Evolutionary conservation across 805 yeast species (phyloP).

Genomic region (Pichia gijzeniarum): DNA sequence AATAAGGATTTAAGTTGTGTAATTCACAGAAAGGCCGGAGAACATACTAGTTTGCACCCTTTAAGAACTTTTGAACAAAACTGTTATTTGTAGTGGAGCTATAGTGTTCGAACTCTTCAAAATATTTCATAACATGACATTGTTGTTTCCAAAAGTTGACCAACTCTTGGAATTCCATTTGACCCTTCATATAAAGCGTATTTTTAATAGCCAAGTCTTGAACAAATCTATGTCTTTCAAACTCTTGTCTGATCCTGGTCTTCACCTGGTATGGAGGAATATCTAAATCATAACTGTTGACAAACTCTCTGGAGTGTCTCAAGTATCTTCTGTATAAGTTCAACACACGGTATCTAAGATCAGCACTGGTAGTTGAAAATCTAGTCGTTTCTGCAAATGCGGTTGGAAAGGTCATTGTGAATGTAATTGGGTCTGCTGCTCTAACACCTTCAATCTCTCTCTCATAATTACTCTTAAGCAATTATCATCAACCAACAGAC

Average conservation of each 20-base stretch:
- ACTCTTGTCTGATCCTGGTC: slow-evolving; percentile 83
- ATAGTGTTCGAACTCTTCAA: slow-evolving; percentile 58
- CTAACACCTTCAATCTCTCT: not conserved
- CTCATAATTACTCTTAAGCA: not conserved
- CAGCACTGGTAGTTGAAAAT: slow-evolving; percentile 53
- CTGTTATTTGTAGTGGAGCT: slow-evolving; percentile 49
- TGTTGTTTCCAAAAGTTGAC: slow-evolving; percentile 88
- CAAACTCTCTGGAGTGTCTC: slow-evolving; percentile 45
- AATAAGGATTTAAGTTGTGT: slow-evolving; percentile 17
- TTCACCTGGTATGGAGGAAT: slow-evolving; percentile 73
- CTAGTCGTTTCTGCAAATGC: slow-evolving; percentile 80
- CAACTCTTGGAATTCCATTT: slow-evolving; percentile 86
- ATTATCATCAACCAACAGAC: too few relatives aligned
- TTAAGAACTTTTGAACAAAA: slow-evolving; percentile 69
- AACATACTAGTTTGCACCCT: slow-evolving; percentile 38
- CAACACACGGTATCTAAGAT: slow-evolving; percentile 57
- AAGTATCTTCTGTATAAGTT: slow-evolving; percentile 67
- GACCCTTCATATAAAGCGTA: slow-evolving; percentile 71
- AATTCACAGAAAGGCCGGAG: slow-evolving; percentile 29
- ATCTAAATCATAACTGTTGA: slow-evolving; percentile 64
- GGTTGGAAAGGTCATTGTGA: slow-evolving; percentile 56
- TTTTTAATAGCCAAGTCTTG: slow-evolving; percentile 59
- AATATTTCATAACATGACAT: slow-evolving; percentile 77
- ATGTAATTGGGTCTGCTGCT: too few relatives aligned
- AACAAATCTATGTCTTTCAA: slow-evolving; percentile 76